Evolutionary conservation across 768 basidiomycete genomes (phyloP).

Genomic region (Lactarius hatsudake): DNA sequence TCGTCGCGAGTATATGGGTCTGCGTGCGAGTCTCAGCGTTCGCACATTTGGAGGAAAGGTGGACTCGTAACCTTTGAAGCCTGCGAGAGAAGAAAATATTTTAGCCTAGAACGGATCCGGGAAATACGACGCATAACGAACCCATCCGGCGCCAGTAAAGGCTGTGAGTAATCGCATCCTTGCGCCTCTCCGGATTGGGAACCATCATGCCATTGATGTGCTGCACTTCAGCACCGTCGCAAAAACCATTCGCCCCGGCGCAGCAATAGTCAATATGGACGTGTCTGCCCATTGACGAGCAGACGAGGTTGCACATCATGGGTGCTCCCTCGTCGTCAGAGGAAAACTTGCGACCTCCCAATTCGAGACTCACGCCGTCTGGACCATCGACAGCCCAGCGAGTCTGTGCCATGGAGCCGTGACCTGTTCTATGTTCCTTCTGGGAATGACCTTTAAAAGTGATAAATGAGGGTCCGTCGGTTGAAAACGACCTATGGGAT

Average conservation of each 20-base stretch:
- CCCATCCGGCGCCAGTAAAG: constrained; percentile 60
- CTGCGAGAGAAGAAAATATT: constrained; percentile 32
- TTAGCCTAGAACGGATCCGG: background rate
- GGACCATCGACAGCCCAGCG: constrained; percentile 56
- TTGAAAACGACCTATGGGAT: background rate
- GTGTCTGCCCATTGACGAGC: constrained; percentile 54
- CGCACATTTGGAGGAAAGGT: background rate
- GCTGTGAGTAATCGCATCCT: constrained; percentile 54
- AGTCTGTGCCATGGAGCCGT: constrained; percentile 61
- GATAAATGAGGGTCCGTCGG: background rate
- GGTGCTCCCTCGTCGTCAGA: constrained; percentile 56
- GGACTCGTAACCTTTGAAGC: constrained; percentile 47
- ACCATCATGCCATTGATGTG: constrained; percentile 45
- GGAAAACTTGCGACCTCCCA: constrained; percentile 55
- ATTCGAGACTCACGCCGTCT: constrained; percentile 48
- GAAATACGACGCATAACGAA: constrained; percentile 30
- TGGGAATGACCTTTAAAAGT: constrained; percentile 51
- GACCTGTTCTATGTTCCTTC: constrained; percentile 58
- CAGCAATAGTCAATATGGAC: constrained; percentile 57
- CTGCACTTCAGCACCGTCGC: constrained; percentile 44
- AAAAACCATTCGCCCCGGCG: constrained; percentile 36
- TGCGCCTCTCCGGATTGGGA: constrained; percentile 46
- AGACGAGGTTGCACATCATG: constrained; percentile 60
- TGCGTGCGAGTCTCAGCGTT: constrained; percentile 22
- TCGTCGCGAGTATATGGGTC: constrained; percentile 64